Evolutionary conservation across 345 rosid genomes (phyloP), one percentile per base, ranked within the genome.

Genomic region (Salix koriyanagi): DNA sequence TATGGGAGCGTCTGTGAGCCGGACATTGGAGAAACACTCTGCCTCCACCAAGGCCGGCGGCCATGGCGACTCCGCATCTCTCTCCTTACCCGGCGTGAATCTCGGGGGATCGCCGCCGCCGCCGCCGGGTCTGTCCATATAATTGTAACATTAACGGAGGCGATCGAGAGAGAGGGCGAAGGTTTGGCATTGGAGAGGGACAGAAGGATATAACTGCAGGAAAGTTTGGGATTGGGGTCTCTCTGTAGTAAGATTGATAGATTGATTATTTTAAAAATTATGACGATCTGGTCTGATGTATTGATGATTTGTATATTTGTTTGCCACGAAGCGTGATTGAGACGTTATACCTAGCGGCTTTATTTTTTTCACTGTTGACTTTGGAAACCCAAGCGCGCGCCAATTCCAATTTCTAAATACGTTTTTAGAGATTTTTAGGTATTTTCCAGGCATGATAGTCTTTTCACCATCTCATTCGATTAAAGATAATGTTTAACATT

Each of bases 1-100:
- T 67, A 90, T 85, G 1, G 98, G 98, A 83, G 91, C 90, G 70
- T 89, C 89, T 1, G 76, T 41, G 28, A 91, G 91, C 39, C 76
- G 84, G 1, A 84, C 75, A 28, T 81, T 75, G 70, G 79, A 73
- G 74, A 80, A 70, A 41, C 23, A 21, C 18, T 65, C 75, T 4
- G 60, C 46, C 28, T 46, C 44, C 32, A 28, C 67, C 69, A 37
- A 71, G 36, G 70, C 71, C 28, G 79, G 79, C 62, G 64, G 81
- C 66, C 73, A 77, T 76, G 50, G 67, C 48, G 34, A 18, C 30
- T 25, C 37, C 30, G 52, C 79, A 41, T 65, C 76, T 32, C 75
- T 77, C n/a, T 76, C 79, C 71, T 87, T 78, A 65, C 83, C 87
- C 67, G 82, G 81, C 71, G 80, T 82, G 67, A 66, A 75, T 26